A percentile compares a stretch with the other conserved stretches of the same genome.
Conservation (phyloP, 2,329 filamentous ascomycete species). For the Endoconidiophora polonica region DNA sequence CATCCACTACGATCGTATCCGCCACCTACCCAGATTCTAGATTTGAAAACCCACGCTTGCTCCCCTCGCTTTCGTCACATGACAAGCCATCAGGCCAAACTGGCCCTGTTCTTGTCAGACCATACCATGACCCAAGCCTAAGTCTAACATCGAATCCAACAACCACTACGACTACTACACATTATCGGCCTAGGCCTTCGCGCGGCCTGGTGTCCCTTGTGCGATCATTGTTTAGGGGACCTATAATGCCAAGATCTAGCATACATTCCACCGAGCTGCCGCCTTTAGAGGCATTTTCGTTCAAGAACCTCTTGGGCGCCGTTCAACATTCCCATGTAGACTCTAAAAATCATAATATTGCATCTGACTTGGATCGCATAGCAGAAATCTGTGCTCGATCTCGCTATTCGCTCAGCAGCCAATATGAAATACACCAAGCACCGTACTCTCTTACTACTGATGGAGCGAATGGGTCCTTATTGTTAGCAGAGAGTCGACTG, state of each 20-base stretch:
- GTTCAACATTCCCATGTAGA: too few species aligned
- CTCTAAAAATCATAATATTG: too few species aligned
- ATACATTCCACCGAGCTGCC: slow-evolving; percentile 25
- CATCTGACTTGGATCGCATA: slow-evolving; percentile 21
- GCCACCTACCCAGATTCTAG: too few species aligned
- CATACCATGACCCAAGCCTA: slow-evolving; percentile 13
- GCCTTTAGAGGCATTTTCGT: slow-evolving; percentile 45
- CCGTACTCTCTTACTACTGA: slow-evolving; percentile 34
- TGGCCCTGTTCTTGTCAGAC: background rate
- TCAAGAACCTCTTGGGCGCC: slow-evolving; percentile 43
- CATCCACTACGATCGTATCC: too few species aligned
- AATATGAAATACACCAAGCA: slow-evolving; percentile 48
- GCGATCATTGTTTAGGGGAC: too few species aligned
- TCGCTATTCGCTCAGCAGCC: slow-evolving; percentile 47
- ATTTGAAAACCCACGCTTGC: too few species aligned
- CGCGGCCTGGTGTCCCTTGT: background rate
- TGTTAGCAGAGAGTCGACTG: too few species aligned
- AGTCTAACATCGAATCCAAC: slow-evolving; percentile 3
- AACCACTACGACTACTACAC: background rate
- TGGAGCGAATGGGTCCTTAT: too few species aligned
- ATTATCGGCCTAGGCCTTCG: background rate
- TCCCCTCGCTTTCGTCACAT: too few species aligned
- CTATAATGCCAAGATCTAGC: background rate
- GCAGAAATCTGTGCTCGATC: slow-evolving; percentile 51
- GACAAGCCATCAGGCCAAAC: background rate